A percentile compares a stretch with the other conserved stretches of the same genome.
Conservation (phyloP, 2,329 filamentous ascomycete species). For the Alternaria sp. region DNA sequence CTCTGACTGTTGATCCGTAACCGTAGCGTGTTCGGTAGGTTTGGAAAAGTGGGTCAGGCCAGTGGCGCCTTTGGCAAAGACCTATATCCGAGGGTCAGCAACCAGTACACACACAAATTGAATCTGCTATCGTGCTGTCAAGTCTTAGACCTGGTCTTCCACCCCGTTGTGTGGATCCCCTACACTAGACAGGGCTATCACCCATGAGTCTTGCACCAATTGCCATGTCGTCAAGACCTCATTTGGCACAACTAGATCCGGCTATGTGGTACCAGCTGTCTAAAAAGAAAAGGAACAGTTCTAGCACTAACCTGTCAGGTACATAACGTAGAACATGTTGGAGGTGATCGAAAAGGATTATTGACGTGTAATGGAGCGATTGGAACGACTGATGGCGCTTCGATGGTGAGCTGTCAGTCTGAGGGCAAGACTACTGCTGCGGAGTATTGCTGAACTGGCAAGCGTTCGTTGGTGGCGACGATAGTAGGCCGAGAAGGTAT, state of each 20-base stretch:
- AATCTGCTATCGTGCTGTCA: not conserved
- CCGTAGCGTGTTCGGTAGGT: conserved; percentile 75
- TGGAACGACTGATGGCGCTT: conserved; percentile 32
- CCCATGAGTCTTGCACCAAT: conserved; percentile 14
- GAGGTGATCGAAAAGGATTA: conserved; percentile 8
- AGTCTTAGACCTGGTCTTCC: not conserved
- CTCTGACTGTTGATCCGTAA: conserved; percentile 87
- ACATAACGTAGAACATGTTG: conserved; percentile 54
- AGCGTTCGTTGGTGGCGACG: conserved; percentile 41
- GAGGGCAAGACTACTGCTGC: conserved; percentile 28
- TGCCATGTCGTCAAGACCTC: not conserved
- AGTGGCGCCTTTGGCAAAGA: conserved; percentile 91
- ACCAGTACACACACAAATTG: conserved; percentile 14
- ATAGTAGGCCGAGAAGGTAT: conserved; percentile 35
- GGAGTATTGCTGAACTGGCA: conserved; percentile 42
- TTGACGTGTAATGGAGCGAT: conserved; percentile 32
- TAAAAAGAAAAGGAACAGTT: not conserved
- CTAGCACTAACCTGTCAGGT: conserved; percentile 49
- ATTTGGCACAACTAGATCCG: conserved; percentile 1
- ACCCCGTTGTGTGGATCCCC: conserved; percentile 5
- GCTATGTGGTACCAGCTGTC: conserved; percentile 3
- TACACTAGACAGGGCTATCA: conserved; percentile 28
- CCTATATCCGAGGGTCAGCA: conserved; percentile 61
- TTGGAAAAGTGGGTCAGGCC: conserved; percentile 90
- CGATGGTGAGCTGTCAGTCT: conserved; percentile 33